phyloP scores from a whole-genome alignment of 176 grass and related monocot species.

The Themeda triandra region DNA sequence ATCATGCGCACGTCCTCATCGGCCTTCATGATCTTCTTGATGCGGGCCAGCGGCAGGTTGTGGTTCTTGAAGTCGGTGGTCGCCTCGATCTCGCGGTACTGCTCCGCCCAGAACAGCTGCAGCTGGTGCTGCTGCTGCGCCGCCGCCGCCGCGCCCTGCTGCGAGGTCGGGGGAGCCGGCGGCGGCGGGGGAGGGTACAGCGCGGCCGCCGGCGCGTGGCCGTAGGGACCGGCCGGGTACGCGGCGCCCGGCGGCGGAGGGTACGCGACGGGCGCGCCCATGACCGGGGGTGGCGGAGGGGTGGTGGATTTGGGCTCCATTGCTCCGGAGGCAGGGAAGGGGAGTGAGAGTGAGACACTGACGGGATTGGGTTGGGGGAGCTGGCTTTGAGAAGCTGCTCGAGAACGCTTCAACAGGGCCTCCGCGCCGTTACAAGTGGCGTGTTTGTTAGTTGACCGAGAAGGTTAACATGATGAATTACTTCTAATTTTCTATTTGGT shows the following conservation, averaged over 20 bases:
- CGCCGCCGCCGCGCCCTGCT: constrained; percentile 32
- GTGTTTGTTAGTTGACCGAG: no score
- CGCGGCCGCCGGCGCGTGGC: constrained; percentile 33
- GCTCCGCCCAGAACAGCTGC: constrained; percentile 84
- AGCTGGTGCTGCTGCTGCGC: constrained; percentile 63
- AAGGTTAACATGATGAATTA: no score
- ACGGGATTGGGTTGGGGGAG: neutral
- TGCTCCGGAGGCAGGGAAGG: neutral
- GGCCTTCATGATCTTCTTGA: constrained; percentile 99
- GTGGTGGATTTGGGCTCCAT: constrained; percentile 70
- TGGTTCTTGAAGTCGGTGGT: constrained; percentile 88
- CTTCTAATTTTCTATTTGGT: no score
- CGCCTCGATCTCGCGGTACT: constrained; percentile 87
- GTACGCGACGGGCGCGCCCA: constrained; percentile 47
- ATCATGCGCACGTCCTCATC: constrained; percentile 98
- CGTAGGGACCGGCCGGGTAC: constrained; percentile 16
- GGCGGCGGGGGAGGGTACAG: constrained; percentile 30
- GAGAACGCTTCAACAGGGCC: no score
- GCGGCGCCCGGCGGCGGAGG: constrained; percentile 8
- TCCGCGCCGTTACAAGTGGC: no score
- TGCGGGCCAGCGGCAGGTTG: constrained; percentile 89
- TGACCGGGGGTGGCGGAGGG: constrained; percentile 28
- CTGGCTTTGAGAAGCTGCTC: no score
- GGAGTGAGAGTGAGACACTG: neutral
- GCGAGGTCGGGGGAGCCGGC: neutral